Conservation (phyloP, 1,284 basidiomycete species). For the Heliocybe sulcata region DNA sequence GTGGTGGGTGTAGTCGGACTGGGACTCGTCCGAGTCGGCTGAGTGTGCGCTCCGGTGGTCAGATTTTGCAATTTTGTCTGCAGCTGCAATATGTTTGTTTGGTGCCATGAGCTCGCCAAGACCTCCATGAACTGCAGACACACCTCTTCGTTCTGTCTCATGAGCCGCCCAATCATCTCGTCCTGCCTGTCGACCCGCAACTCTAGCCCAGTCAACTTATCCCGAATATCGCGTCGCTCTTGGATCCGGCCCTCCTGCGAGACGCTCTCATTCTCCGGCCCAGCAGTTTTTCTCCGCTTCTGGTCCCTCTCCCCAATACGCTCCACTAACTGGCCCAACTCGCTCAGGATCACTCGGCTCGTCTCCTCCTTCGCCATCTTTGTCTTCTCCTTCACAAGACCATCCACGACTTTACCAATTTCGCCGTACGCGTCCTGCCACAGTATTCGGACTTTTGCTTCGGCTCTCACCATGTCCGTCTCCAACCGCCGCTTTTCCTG, state of each 20-base stretch:
- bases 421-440: constrained; percentile 28
- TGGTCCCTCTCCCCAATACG: constrained; percentile 8
- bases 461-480: constrained; percentile 16
- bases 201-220: constrained; percentile 22
- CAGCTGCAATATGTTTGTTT: neutral
- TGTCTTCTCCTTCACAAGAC: constrained; percentile 3
- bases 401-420: constrained; percentile 11
- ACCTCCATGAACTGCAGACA: neutral
- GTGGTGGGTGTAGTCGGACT: too few relatives aligned
- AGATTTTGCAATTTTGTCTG: too few relatives aligned
- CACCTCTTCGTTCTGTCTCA: constrained; percentile 25
- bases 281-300: constrained; percentile 7
- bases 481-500: neutral
- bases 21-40: too few relatives aligned
- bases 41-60: too few relatives aligned
- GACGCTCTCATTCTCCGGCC: constrained; percentile 14
- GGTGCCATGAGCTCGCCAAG: neutral
- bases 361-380: neutral
- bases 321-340: neutral
- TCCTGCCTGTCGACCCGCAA: constrained; percentile 23
- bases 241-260: constrained; percentile 16
- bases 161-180: constrained; percentile 19
- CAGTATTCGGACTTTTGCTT: constrained; percentile 27
- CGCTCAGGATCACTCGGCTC: neutral
- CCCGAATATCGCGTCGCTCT: neutral